Base-by-base conservation (phyloP, 306 rosid species). In the Glycine tomentella region DNA sequence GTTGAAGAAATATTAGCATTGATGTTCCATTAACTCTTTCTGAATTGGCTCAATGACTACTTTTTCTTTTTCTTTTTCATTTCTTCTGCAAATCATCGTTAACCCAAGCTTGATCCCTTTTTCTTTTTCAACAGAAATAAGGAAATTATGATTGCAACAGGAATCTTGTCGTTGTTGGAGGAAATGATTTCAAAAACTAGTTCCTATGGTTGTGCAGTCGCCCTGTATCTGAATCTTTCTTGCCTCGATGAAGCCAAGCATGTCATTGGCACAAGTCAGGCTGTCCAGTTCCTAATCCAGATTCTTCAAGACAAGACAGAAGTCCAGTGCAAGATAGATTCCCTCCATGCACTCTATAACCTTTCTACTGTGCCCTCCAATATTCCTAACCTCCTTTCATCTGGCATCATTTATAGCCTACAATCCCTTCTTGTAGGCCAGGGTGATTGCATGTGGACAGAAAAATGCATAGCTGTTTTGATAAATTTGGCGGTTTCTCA, bases 221-320 rank as follows among this genome's bases (percentile, higher is more conserved):
- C 98, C 46, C 88, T 93, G 44, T 93, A 90, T 86, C 86, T 91
- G 77, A 93, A 93, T 78, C 89, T 93, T 46, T 91, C 98, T 66
- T 89, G 97, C 85, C 89, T 91, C 34, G 93, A 93, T 68, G 92
- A 88, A 81, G 93, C 91, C 84, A 93, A 93, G 82, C 76, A 78
- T 9, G 25, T 85, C 66, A 89, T 93, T 72, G 92, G 98, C 36
- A 80, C 78, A 34, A 85, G 92, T 56, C 72, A 58, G 38, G 98
- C 97, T n/a, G 91, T 86, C 69, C 85, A 85, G 72, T 93, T 90
- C 88, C 87, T 93, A 36, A 78, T 87, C 50, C 66, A 76, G 79
- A 81, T 89, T 66, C 97, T 90, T 78, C 83, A 63, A 72, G 49
- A 80, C 17, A 53, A 87, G 79, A 81, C 82, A 12, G 91, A 85